Conservation (phyloP, 768 basidiomycete genomes). For the Panus rudis region DNA sequence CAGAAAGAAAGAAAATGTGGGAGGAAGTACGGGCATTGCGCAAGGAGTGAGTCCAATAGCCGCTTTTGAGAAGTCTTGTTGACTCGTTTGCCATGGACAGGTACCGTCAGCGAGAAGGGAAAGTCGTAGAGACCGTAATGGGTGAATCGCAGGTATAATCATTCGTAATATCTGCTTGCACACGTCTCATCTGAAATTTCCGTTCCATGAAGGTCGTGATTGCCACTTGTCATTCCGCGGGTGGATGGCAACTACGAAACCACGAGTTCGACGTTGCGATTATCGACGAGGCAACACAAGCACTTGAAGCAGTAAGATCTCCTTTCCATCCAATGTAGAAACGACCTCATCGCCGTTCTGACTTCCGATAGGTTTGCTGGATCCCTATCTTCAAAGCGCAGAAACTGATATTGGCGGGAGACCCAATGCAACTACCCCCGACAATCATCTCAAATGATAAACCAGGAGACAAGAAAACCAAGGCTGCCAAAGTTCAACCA, state of each 20-base stretch:
- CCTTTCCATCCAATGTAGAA: not conserved
- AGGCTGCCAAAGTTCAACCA: constrained; percentile 3
- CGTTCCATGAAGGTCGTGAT: constrained; percentile 59
- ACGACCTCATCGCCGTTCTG: too few species aligned
- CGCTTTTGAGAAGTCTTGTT: constrained; percentile 1
- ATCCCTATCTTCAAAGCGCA: constrained; percentile 89
- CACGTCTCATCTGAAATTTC: not conserved
- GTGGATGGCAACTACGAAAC: constrained; percentile 71
- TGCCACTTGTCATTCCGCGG: constrained; percentile 92
- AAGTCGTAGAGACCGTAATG: constrained; percentile 77
- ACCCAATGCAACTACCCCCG: constrained; percentile 93
- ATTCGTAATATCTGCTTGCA: not conserved
- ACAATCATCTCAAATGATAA: constrained; percentile 71
- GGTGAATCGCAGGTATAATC: constrained; percentile 60
- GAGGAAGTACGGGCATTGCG: constrained; percentile 78
- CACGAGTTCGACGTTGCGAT: constrained; percentile 87
- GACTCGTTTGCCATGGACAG: too few species aligned
- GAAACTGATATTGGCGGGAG: constrained; percentile 87
- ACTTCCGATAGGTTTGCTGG: constrained; percentile 69
- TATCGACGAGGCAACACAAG: constrained; percentile 98
- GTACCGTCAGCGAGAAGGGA: constrained; percentile 83
- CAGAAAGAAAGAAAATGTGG: constrained; percentile 80
- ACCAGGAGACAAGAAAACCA: constrained; percentile 27
- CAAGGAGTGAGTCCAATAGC: constrained; percentile 63
- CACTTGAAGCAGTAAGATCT: constrained; percentile 71